Base-by-base conservation (phyloP, 352 stramenopile species). In the Globisporangium irregulare region DNA sequence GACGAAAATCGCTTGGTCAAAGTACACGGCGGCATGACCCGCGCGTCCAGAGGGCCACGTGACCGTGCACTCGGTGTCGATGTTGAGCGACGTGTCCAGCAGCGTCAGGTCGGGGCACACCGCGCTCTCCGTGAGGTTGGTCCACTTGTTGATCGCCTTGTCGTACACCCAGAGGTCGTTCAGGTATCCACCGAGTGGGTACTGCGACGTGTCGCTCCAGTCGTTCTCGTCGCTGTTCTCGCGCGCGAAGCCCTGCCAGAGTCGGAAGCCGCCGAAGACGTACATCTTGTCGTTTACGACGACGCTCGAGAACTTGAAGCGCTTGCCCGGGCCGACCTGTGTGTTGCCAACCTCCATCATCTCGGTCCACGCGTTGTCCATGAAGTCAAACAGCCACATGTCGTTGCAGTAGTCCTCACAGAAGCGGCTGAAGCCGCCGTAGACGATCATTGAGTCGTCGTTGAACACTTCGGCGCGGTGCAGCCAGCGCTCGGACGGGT, bases 321-420 rank as follows among this genome's bases (percentile, higher is more conserved):
- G 82, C 72, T 97, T 97, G 12, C 92, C 89, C 1, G 93, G 93
- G 3, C 86, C 81, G n/a, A 59, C 53, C 20, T 36, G 64, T 14
- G 67, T 73, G 67, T 82, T 90, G n/a, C 82, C 83, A 22, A 93
- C 59, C 71, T 91, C 80, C 62, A 87, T 88, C 78, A 94, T 84
- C 71, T 97, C 77, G 38, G 86, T 97, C 93, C 92, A 98, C 46
- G 86, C 76, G 65, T 95, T 93, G 73, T 96, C 85, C 0, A 74
- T 73, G 61, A 98, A 89, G 73, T 99, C 91, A 60, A 98, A 98
- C 14, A 96, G 70, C 96, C 97, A 99, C 72, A 98, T 81, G 76
- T 99, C 97, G 72, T 98, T 82, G 76, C 97, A 99, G 68, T 98
- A 99, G 73, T 99, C 97, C 46, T 90, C 85, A 69, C 97, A 99